A percentile compares a stretch with the other conserved stretches of the same genome.
Evolutionary conservation across 2,329 filamentous ascomycete genomes (phyloP).

Genomic region (Pyricularia grisea): DNA sequence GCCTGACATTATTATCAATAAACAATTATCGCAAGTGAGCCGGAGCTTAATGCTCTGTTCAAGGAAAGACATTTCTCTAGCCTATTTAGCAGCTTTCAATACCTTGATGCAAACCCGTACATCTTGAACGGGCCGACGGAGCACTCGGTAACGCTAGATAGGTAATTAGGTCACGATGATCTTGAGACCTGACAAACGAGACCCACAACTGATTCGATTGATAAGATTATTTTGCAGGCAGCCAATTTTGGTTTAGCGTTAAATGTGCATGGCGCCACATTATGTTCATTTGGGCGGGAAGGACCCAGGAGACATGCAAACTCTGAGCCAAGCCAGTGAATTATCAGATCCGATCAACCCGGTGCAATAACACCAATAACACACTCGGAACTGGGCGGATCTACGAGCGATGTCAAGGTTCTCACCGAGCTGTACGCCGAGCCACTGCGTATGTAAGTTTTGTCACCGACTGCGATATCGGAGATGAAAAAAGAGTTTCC

Average conservation of each 20-base stretch:
- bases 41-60: too few relatives aligned
- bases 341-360: neutral
- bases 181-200: neutral
- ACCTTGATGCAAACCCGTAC: neutral
- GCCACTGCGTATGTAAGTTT: neutral
- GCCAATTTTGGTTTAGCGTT: neutral
- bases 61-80: neutral
- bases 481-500: neutral
- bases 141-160: neutral
- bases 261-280: neutral
- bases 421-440: neutral
- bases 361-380: neutral
- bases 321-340: neutral
- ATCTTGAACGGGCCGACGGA: neutral
- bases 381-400: neutral
- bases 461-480: neutral
- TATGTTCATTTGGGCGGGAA: neutral
- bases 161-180: neutral
- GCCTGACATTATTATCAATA: neutral
- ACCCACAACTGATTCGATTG: slow-evolving; percentile 11
- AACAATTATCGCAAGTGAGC: too few relatives aligned
- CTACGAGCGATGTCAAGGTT: neutral
- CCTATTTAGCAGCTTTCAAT: neutral
- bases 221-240: slow-evolving; percentile 16
- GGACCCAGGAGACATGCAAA: neutral